Base-by-base conservation (phyloP, 176 grass and related monocot species). In the Ensete glaucum region DNA sequence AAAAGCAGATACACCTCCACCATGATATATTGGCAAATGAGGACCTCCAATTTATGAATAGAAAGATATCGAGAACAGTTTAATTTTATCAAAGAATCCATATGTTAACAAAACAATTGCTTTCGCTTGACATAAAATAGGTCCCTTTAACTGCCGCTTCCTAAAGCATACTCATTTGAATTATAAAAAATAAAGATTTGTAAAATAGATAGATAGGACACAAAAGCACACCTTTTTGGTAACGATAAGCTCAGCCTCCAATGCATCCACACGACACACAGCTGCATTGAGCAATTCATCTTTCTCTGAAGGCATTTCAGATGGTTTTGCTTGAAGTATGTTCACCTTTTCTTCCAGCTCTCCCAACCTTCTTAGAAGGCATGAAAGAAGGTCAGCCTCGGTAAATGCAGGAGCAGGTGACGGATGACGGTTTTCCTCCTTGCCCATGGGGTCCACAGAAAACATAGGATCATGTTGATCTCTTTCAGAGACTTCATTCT, bases 191-290 rank as follows among this genome's bases (percentile, higher is more conserved):
- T 43, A 43, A 43, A 43, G 34, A 43, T 43, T 43, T 43, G 34
- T 43, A 43, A 4, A 43, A 43, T 43, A 43, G 34, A 43, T 43
- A 43, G 12, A 67, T 13, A 67, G 21, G 12, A 8, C 13, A 29
- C 22, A 67, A 67, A 67, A 68, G 11, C 13, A 29, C 29, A 74
- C 72, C 72, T 74, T 74, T 22, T 74, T 74, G 8, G 72, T 74
- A 54, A 11, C 72, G n/a, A 51, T 51, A 56, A 74, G 72, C 52
- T 74, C 72, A 53, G 72, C 53, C 23, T 74, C 72, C n/a, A 74
- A 56, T 24, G 15, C 13, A 74, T 74, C 72, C 53, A 74, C 72
- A 56, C 72, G 72, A 15, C 23, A 26, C 9, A 57, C 13, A 17
- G 72, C 72, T 57, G 52, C 23, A 55, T 74, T 74, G 50, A 74